Percentiles rank a stretch among this genome's conserved stretches.
Evolutionary conservation across 2,329 filamentous ascomycete species (phyloP).

Genomic region (Claviceps sp.): DNA sequence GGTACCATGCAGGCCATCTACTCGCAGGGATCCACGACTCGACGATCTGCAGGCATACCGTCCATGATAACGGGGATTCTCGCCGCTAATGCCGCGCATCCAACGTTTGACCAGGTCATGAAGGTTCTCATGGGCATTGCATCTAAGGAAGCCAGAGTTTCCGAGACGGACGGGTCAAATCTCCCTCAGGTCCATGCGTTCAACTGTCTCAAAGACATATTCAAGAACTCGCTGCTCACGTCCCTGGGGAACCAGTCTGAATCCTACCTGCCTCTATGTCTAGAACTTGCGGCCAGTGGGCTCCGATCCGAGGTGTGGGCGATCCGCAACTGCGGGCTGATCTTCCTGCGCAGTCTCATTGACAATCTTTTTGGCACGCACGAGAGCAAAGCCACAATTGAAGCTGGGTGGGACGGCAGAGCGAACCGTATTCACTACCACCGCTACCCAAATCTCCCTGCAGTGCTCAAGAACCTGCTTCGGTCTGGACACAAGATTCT

Average conservation of each 20-base stretch:
- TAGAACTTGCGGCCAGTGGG: conserved; percentile 68
- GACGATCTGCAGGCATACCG: conserved; percentile 84
- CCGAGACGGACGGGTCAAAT: conserved; percentile 48
- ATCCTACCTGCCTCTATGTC: conserved; percentile 54
- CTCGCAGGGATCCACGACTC: conserved; percentile 66
- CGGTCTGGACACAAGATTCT: conserved; percentile 34
- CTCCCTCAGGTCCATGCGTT: conserved; percentile 88
- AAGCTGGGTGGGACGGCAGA: conserved; percentile 49
- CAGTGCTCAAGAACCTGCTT: conserved; percentile 50
- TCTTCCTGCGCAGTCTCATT: conserved; percentile 76
- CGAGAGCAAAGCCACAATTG: conserved; percentile 52
- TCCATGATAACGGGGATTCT: conserved; percentile 74
- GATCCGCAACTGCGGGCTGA: conserved; percentile 82
- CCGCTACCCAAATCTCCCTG: conserved; percentile 51
- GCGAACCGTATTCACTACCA: conserved; percentile 55
- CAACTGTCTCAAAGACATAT: conserved; percentile 86
- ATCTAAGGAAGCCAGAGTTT: conserved; percentile 34
- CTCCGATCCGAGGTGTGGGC: conserved; percentile 81
- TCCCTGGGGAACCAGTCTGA: conserved; percentile 62
- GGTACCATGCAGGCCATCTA: conserved; percentile 57
- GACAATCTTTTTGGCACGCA: conserved; percentile 65
- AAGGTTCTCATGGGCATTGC: conserved; percentile 47
- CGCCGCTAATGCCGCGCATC: conserved; percentile 44
- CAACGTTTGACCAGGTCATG: conserved; percentile 54
- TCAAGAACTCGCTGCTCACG: conserved; percentile 67